Evolutionary conservation across 2,329 filamentous ascomycete species (phyloP).

Genomic region (Talaromyces sp.): DNA sequence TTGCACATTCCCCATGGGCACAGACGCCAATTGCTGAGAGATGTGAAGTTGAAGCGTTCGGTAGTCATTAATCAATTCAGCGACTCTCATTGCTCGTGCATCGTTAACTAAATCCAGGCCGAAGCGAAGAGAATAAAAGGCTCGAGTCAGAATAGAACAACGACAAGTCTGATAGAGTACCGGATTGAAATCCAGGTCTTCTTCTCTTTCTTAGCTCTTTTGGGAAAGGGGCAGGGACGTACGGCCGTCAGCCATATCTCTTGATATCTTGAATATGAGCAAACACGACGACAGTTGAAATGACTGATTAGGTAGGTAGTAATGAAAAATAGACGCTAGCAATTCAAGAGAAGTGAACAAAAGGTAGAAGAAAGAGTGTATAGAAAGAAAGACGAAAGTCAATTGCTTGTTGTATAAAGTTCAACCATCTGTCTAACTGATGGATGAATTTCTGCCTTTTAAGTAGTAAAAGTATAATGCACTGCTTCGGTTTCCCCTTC

Average conservation of each 20-base stretch:
- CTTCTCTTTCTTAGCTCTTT: background rate
- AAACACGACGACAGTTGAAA: slow-evolving; percentile 6
- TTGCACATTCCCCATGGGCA: slow-evolving; percentile 52
- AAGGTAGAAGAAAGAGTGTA: background rate
- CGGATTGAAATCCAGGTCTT: background rate
- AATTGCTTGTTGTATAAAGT: slow-evolving; percentile 1
- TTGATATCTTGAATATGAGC: background rate
- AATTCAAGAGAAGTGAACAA: background rate
- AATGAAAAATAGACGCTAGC: background rate
- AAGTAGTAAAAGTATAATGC: slow-evolving; percentile 3
- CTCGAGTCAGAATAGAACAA: background rate
- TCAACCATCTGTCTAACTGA: background rate
- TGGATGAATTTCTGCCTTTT: slow-evolving; percentile 1
- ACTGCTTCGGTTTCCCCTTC: background rate
- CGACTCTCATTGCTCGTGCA: slow-evolving; percentile 57
- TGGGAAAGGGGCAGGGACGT: slow-evolving; percentile 26
- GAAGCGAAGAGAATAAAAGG: background rate
- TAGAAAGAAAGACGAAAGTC: background rate
- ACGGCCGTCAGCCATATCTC: slow-evolving; percentile 54
- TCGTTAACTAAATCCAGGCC: slow-evolving; percentile 51
- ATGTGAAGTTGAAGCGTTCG: slow-evolving; percentile 57
- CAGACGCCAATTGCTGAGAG: slow-evolving; percentile 48
- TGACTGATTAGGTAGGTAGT: background rate
- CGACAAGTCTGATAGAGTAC: background rate
- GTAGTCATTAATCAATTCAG: slow-evolving; percentile 61